Base-by-base conservation (phyloP, 352 stramenopile species). In the Phytophthora citricola region DNA sequence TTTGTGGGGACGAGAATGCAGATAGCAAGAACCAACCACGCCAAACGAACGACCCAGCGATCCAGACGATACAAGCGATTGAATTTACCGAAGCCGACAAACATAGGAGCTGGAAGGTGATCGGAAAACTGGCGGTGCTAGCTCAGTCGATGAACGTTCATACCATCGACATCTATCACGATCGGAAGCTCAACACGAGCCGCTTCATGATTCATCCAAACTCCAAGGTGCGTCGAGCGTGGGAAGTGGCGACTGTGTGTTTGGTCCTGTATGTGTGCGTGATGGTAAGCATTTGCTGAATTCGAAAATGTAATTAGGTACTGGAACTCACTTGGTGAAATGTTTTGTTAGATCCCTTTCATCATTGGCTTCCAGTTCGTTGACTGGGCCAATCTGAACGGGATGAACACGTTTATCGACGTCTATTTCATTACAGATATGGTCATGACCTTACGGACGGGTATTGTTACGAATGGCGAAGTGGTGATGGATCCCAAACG, bases 381-480 rank as follows among this genome's bases (percentile, higher is more conserved):
- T 36, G 82, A 92, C 58, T 92, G 83, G 84, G 66, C 49, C 20
- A 44, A 73, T 11, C 55, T 90, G 0, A 72, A 63, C 39, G 40
- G 60, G 4, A 63, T 95, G 46, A 89, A 91, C 58, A 78, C 72
- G 22, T 89, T 93, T 58, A 81, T 95, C 26, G 87, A 95, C 55
- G 53, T 92, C 14, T 93, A 94, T 55, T 95, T 96, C 55, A 66
- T 94, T 56, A 47, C 40, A 86, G 89, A 95, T 71, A 92, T 96
- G 79, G 63, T 88, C 8, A 75, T 95, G 66, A 94, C 87, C 9
- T 71, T 97, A 26, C 74, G 83, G 7, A 96, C 87, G 27, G 89
- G 84, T 39, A 87, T 90, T 20, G 81, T 90, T 15, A 69, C 71
- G 4, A 92, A 90, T 44, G 87, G 87, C 31, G 86, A 94, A 38